A percentile compares a stretch with the other conserved stretches of the same genome.
These are phyloP conservation scores for Cyclospora cayetanensis DNA, from an alignment of 169 alveolate species.

Conservation along the genomic window DNA sequence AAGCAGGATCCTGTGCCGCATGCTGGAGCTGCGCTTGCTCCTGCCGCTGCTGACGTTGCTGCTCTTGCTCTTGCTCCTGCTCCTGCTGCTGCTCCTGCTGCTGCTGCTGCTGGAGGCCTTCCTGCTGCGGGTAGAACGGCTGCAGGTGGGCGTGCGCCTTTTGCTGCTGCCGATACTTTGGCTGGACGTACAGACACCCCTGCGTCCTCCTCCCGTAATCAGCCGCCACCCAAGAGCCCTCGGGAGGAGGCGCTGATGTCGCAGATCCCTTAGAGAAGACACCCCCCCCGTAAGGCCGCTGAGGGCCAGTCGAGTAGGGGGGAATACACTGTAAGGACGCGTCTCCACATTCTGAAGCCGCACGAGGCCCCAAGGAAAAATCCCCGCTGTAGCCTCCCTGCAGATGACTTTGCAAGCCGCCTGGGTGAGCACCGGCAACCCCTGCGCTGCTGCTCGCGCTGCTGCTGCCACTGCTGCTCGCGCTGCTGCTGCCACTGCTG, in stretches of 20 bases:
- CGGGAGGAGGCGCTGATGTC: not conserved
- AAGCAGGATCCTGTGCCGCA: not conserved
- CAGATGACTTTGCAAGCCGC: too few relatives aligned
- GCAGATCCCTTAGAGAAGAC: not conserved
- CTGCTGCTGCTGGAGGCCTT: not conserved
- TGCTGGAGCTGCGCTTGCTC: not conserved
- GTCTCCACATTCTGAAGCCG: not conserved
- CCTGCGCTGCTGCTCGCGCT: not conserved
- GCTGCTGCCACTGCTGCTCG: not conserved
- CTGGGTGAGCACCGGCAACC: not conserved
- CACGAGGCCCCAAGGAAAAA: too few relatives aligned
- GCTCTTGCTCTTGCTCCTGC: not conserved
- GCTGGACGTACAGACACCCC: not conserved
- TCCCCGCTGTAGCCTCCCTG: too few relatives aligned
- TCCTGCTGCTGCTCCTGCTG: not conserved
- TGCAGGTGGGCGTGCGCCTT: not conserved
- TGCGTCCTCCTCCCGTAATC: not conserved
- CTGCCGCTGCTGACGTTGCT: slow-evolving; percentile 4
- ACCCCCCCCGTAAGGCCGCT: not conserved
- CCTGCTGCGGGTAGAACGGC: not conserved
- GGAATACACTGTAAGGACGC: not conserved
- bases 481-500: not conserved
- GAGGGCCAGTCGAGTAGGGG: not conserved
- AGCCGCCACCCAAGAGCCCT: not conserved
- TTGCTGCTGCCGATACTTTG: not conserved